Evolutionary conservation across 345 rosid species (phyloP).

Genomic region (Euphorbia tirucalli): DNA sequence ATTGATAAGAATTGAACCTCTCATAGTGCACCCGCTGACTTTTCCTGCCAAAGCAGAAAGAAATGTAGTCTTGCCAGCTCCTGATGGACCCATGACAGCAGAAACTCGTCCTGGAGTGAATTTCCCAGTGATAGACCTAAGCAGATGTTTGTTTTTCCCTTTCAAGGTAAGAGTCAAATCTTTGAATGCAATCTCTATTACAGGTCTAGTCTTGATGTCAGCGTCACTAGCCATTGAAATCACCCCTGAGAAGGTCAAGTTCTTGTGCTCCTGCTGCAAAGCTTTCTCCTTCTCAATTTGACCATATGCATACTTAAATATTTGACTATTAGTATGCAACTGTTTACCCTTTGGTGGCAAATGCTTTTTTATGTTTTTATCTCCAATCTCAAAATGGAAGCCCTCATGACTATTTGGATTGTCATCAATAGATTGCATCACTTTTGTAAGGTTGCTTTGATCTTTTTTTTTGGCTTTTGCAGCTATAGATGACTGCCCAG

Average conservation of each 20-base stretch:
- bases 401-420: slow-evolving; percentile 55
- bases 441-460: slow-evolving; percentile 53
- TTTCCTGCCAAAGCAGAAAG: slow-evolving; percentile 83
- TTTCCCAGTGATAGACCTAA: slow-evolving; percentile 80
- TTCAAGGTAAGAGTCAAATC: slow-evolving; percentile 77
- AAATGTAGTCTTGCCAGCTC: slow-evolving; percentile 93
- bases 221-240: slow-evolving; percentile 72
- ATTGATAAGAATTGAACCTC: slow-evolving; percentile 72
- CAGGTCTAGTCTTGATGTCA: slow-evolving; percentile 64
- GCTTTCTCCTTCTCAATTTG: slow-evolving; percentile 92
- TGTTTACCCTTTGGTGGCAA: slow-evolving; percentile 74
- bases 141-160: slow-evolving; percentile 67
- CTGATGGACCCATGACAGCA: slow-evolving; percentile 99
- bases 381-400: slow-evolving; percentile 52
- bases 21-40: slow-evolving; percentile 61
- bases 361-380: slow-evolving; percentile 57
- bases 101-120: slow-evolving; percentile 85
- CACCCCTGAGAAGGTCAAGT: slow-evolving; percentile 82
- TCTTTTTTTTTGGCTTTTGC: slow-evolving; percentile 49
- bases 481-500: slow-evolving; percentile 36
- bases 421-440: slow-evolving; percentile 58
- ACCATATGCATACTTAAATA: slow-evolving; percentile 90
- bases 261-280: slow-evolving; percentile 54
- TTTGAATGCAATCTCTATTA: slow-evolving; percentile 74
- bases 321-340: slow-evolving; percentile 71